phyloP scores from a whole-genome alignment of 164 flowering plant species.

The Magnolia officinalis region DNA sequence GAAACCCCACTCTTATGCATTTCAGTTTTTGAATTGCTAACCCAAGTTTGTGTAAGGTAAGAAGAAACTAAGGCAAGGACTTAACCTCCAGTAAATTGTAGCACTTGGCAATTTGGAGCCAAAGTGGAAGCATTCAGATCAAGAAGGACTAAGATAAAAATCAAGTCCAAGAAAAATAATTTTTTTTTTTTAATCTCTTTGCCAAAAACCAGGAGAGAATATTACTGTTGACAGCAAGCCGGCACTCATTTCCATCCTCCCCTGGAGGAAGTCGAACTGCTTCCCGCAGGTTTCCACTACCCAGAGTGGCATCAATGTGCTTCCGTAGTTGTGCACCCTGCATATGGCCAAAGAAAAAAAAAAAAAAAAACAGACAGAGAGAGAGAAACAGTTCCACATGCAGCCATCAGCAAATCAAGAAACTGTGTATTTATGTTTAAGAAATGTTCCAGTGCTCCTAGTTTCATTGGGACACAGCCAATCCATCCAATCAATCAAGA shows the following conservation, averaged over 20 bases:
- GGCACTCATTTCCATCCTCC: conserved; percentile 96
- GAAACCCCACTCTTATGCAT: background rate
- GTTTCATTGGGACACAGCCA: no score
- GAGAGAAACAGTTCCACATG: background rate
- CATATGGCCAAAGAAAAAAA: background rate
- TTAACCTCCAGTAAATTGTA: background rate
- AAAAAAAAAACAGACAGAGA: background rate
- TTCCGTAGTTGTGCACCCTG: conserved; percentile 95
- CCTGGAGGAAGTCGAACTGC: conserved; percentile 99
- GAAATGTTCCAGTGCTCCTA: no score
- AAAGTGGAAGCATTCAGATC: background rate
- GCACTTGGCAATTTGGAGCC: background rate
- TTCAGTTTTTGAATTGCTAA: background rate
- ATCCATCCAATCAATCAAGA: no score
- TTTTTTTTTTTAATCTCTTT: background rate
- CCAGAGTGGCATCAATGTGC: conserved; percentile 98
- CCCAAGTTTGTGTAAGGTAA: background rate
- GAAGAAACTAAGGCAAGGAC: conserved; percentile 7
- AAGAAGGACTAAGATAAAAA: background rate
- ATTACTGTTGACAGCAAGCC: conserved; percentile 99
- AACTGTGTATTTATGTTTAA: background rate
- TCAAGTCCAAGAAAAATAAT: background rate
- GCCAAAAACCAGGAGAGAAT: conserved; percentile 22
- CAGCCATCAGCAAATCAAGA: conserved; percentile 1
- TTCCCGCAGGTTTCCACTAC: conserved; percentile 98